Percentiles rank a stretch among this genome's conserved stretches.
These are phyloP conservation scores for Arthroderma sp. DNA, from an alignment of 2,329 filamentous ascomycete species.

Conservation along the genomic window DNA sequence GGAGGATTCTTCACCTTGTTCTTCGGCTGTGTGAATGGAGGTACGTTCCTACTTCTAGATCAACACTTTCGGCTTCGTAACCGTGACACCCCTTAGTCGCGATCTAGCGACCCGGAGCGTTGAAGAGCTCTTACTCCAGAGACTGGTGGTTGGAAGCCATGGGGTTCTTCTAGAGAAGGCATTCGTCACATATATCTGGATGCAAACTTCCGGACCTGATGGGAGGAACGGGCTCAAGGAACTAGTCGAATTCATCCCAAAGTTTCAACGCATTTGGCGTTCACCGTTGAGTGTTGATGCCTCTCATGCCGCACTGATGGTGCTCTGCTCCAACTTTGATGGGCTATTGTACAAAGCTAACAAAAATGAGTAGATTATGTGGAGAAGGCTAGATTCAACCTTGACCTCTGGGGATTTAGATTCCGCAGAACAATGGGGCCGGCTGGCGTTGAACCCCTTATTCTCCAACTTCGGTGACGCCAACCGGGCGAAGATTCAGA, in stretches of 20 bases:
- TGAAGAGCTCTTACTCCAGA: conserved; percentile 49
- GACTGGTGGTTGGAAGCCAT: conserved; percentile 39
- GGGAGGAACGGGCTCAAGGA: conserved; percentile 21
- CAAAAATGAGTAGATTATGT: conserved; percentile 48
- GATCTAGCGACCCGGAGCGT: conserved; percentile 37
- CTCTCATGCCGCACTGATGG: conserved; percentile 38
- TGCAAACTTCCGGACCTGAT: conserved; percentile 39
- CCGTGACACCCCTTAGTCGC: conserved; percentile 15
- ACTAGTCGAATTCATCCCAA: conserved; percentile 9
- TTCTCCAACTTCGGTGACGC: conserved; percentile 52
- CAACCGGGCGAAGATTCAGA: conserved; percentile 56
- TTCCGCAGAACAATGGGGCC: conserved; percentile 56
- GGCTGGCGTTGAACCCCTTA: conserved; percentile 49
- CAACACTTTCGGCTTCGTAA: conserved; percentile 3
- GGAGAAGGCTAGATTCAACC: conserved; percentile 59
- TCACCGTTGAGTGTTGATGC: conserved; percentile 44
- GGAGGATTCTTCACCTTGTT: conserved; percentile 50
- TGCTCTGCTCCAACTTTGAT: conserved; percentile 13
- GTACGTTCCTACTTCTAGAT: conserved; percentile 33
- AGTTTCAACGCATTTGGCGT: conserved; percentile 33
- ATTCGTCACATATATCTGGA: conserved; percentile 55
- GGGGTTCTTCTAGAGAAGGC: conserved; percentile 54
- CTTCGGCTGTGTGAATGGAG: conserved; percentile 48
- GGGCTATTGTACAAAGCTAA: conserved; percentile 1
- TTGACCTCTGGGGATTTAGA: conserved; percentile 41